These are phyloP conservation scores for Trichoderma asperellum DNA, from an alignment of 2,329 filamentous ascomycete genomes.

Conservation along the genomic window DNA sequence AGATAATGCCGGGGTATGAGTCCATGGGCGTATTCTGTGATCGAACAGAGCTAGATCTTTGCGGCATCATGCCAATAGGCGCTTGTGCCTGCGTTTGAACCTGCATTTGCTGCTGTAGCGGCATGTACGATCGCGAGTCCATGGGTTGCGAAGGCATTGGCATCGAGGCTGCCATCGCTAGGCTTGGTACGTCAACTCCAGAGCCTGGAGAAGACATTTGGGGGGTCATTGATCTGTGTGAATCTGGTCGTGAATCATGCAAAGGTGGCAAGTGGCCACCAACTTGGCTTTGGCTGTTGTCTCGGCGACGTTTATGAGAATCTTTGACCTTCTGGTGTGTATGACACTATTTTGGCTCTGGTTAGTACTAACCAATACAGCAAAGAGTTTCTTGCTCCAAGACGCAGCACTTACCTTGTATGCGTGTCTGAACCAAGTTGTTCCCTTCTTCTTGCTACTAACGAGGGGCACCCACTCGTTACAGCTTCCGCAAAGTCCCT, in stretches of 20 bases:
- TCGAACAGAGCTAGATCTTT: slow-evolving; percentile 11
- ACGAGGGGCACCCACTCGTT: slow-evolving; percentile 81
- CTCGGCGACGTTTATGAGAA: slow-evolving; percentile 67
- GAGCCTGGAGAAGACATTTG: slow-evolving; percentile 29
- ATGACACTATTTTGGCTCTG: slow-evolving; percentile 60
- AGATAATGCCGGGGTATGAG: not conserved
- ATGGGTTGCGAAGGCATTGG: slow-evolving; percentile 15
- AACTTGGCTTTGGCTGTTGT: slow-evolving; percentile 58
- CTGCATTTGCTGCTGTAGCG: slow-evolving; percentile 26
- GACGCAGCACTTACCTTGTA: slow-evolving; percentile 67
- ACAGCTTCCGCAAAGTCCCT: slow-evolving; percentile 77
- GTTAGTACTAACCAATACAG: not conserved
- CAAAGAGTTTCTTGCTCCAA: slow-evolving; percentile 28
- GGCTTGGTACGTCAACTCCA: slow-evolving; percentile 14
- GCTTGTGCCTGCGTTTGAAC: slow-evolving; percentile 13
- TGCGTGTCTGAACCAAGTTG: slow-evolving; percentile 86
- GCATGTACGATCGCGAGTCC: slow-evolving; percentile 20
- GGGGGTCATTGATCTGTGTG: slow-evolving; percentile 42
- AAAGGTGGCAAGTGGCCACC: slow-evolving; percentile 45
- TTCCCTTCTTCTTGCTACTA: slow-evolving; percentile 90
- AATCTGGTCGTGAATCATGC: slow-evolving; percentile 54
- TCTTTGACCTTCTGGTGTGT: slow-evolving; percentile 74
- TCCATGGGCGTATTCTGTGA: not conserved
- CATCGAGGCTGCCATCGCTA: slow-evolving; percentile 25
- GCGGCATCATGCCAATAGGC: slow-evolving; percentile 5